Conservation (phyloP, 2,329 filamentous ascomycete genomes). For the Fusarium sp. region DNA sequence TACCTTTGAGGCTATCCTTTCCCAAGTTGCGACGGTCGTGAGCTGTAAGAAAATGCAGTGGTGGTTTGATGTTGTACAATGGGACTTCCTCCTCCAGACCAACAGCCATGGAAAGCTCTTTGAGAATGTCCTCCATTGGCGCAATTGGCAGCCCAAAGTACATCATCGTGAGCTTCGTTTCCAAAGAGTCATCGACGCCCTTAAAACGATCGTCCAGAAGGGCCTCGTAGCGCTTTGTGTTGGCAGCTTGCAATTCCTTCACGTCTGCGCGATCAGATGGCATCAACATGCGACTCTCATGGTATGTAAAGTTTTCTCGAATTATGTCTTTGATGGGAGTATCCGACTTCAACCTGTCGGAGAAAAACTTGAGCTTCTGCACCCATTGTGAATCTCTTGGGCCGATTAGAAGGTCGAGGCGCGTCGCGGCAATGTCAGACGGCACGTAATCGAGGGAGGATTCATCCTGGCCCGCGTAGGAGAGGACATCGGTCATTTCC, state of each 20-base stretch:
- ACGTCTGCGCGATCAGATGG: slow-evolving; percentile 45
- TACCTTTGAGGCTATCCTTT: slow-evolving; percentile 40
- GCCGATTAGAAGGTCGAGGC: slow-evolving; percentile 40
- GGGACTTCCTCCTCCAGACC: slow-evolving; percentile 18
- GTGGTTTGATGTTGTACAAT: slow-evolving; percentile 40
- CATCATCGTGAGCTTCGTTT: slow-evolving; percentile 59
- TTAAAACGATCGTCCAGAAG: slow-evolving; percentile 51
- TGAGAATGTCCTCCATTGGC: slow-evolving; percentile 47
- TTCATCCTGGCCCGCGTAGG: not conserved
- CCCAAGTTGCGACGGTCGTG: slow-evolving; percentile 49
- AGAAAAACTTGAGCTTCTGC: slow-evolving; percentile 49
- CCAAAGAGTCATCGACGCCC: slow-evolving; percentile 44
- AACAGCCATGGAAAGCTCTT: slow-evolving; percentile 41
- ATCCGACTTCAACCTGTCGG: slow-evolving; percentile 38
- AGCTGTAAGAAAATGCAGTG: slow-evolving; percentile 50
- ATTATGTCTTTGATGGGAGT: slow-evolving; percentile 50
- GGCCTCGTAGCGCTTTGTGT: slow-evolving; percentile 46
- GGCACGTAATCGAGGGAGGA: not conserved
- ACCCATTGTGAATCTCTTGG: slow-evolving; percentile 41
- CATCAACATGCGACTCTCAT: slow-evolving; percentile 51
- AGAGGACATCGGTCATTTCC: not conserved
- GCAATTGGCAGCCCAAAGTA: slow-evolving; percentile 61
- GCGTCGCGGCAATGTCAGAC: not conserved
- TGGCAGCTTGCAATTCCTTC: slow-evolving; percentile 49
- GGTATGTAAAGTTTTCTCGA: slow-evolving; percentile 48